Evolutionary conservation across 2,329 filamentous ascomycete species (phyloP), one percentile per base, ranked within the genome.

Genomic region (Pestalotiopsis sp.): DNA sequence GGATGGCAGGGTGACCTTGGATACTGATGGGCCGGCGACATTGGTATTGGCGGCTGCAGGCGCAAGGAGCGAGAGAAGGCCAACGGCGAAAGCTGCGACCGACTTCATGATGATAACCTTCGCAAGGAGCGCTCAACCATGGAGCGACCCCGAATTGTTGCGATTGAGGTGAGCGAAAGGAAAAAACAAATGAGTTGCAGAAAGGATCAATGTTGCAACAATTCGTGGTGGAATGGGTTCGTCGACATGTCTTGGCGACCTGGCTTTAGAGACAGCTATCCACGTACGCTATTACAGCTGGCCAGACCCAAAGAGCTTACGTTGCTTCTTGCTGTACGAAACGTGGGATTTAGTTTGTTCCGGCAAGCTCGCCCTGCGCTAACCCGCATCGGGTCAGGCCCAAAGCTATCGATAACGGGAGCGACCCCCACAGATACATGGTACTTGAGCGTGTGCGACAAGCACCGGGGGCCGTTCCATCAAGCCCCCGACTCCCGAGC

Each of bases 1-100:
- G 74, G 88, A 81, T 58, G 90, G 89, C 70, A 90, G 84, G 67
- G 85, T 86, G 75, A 87, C 80, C 79, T 89, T 89, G 72, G 89
- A 87, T 68, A 87, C 85, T 73, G 86, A 83, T 69, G 82, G 75
- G 52, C 66, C 71, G 67, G 72, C 68, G 60, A 71, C 64, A 39
- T 71, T 73, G 67, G 78, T 72, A 58, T 79, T 78, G 70, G 81
- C 80, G 70, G 86, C 78, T 69, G 80, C 78, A 64, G 83, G 78
- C 64, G 84, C 85, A 74, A 89, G 80, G 77, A 90, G 84, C 77
- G 89, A 89, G 73, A 87, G 81, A 76, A 90, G 83, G 74, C 87
- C 87, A 77, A 88, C 85, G 77, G 86, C 84, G 78, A 88, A 80
- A 74, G 86, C 79, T 74, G 86, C 79, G 76, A 81, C 79, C 74